Evolutionary conservation across 192 early-diverging fungal species (phyloP).

Genomic region (Coemansia asiatica): DNA sequence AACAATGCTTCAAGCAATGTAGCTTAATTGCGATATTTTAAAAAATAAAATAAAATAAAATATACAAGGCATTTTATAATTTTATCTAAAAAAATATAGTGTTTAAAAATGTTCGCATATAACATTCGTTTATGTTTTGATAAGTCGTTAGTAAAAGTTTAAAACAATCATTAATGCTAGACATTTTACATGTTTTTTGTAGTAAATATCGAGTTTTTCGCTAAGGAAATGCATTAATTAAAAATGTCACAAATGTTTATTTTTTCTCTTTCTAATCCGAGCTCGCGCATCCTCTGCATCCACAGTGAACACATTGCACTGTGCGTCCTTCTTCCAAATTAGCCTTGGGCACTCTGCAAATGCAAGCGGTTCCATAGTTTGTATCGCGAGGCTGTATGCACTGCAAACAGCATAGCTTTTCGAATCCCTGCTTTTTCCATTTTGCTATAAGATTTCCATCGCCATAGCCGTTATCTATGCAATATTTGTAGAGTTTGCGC

Average conservation of each 20-base stretch:
- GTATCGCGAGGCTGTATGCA: slow-evolving; percentile 98
- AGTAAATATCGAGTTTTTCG: neutral
- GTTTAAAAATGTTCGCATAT: no score
- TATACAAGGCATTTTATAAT: neutral
- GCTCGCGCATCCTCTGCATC: slow-evolving; percentile 79
- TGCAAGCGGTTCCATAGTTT: slow-evolving; percentile 95
- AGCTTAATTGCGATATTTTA: slow-evolving; percentile 47
- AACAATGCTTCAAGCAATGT: slow-evolving; percentile 18
- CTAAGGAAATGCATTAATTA: neutral
- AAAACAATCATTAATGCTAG: no score
- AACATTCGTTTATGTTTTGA: no score
- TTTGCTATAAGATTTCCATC: slow-evolving; percentile 95
- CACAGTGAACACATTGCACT: slow-evolving; percentile 94
- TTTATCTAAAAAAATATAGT: neutral
- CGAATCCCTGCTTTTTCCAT: slow-evolving; percentile 97
- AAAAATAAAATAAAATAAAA: neutral
- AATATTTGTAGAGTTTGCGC: slow-evolving; percentile 89
- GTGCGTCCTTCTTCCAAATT: slow-evolving; percentile 88
- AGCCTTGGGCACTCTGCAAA: slow-evolving; percentile 91
- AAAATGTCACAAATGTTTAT: neutral
- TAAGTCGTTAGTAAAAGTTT: no score
- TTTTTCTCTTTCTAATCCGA: slow-evolving; percentile 43
- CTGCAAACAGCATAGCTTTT: slow-evolving; percentile 94
- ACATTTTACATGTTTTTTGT: no score
- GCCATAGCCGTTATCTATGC: slow-evolving; percentile 87